Evolutionary conservation across 805 yeast species (phyloP), one percentile per base, ranked within the genome.

Genomic region (Isabelozyma rhagii): DNA sequence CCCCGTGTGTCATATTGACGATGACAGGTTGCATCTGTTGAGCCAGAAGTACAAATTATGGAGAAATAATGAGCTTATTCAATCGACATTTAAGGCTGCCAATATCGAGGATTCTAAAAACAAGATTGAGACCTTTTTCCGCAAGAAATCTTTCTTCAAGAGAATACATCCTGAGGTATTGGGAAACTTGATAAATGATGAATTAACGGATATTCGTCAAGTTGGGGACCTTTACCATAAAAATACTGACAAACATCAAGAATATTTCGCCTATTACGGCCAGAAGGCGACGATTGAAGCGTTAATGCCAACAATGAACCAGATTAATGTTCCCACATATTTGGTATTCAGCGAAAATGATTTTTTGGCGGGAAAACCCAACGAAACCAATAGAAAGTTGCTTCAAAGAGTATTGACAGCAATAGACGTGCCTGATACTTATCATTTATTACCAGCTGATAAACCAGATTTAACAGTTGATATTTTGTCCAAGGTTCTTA

Each of bases 171-270:
- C 48, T n/a, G 34, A 27, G 3, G 51, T 59, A 6, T 53, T 59
- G 29, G 31, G 41, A 28, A 55, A 59, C 49, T 51, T 57, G 58
- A 14, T 57, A 39, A 54, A 53, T 39, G 63, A 59, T 45, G 63
- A 57, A 27, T 36, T 41, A 7, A 34, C 14, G 3, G 45, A 47
- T 18, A 43, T 50, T n/a, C 51, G 47, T 13, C 25, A 48, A 10
- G 13, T 51, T 18, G 29, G 45, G 11, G n/a, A 43, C 18, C 49
- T 59, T 5, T 31, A 10, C 8, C 46, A 46, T 3, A 50, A 54
- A 38, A 55, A 57, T 34, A 56, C 60, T 17, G 42, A 51, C 8
- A 52, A 52, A 34, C 11, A 44, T 8, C 49, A 47, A 13, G 56
- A 57, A 43, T 44, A 27, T 31, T 31, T 50, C 6, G 44, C 53